Evolutionary conservation across 176 grass and related monocot genomes (phyloP).

Genomic region (Phyllostachys edulis): DNA sequence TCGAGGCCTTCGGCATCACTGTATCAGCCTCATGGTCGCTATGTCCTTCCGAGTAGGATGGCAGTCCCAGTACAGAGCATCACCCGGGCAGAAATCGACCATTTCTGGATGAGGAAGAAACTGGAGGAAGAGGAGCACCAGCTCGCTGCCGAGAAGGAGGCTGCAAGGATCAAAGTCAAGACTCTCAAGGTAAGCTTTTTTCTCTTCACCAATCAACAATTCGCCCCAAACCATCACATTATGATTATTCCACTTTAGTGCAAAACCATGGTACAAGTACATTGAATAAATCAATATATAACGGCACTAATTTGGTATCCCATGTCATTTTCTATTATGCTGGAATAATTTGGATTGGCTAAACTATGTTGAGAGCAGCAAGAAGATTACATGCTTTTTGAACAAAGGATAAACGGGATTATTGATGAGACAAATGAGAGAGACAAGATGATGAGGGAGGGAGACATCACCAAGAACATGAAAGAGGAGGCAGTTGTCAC

Average conservation of each 20-base stretch:
- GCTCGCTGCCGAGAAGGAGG: conserved; percentile 46
- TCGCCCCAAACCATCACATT: too few species aligned
- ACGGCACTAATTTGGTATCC: neutral
- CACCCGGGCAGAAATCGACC: conserved; percentile 47
- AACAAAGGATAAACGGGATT: conserved; percentile 40
- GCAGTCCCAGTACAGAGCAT: conserved; percentile 33
- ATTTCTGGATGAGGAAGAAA: conserved; percentile 57
- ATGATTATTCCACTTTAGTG: neutral
- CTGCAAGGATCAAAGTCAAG: conserved; percentile 47
- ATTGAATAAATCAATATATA: neutral
- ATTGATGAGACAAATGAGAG: neutral
- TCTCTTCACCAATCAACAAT: neutral
- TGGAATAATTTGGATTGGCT: neutral
- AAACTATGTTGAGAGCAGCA: conserved; percentile 35
- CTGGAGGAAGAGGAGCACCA: conserved; percentile 55
- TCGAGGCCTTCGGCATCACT: neutral
- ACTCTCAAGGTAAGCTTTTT: conserved; percentile 44
- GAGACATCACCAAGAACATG: conserved; percentile 22
- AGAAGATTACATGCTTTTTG: conserved; percentile 57
- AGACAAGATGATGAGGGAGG: neutral
- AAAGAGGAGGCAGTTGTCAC: conserved; percentile 12
- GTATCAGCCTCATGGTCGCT: neutral
- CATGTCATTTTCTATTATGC: neutral
- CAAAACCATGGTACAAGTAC: neutral
- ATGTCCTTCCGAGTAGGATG: neutral